Percentiles rank a stretch among this genome's conserved stretches.
Evolutionary conservation across 228 moss, liverwort and hornwort species (phyloP).

Genomic region (Sphagnum fallax): DNA sequence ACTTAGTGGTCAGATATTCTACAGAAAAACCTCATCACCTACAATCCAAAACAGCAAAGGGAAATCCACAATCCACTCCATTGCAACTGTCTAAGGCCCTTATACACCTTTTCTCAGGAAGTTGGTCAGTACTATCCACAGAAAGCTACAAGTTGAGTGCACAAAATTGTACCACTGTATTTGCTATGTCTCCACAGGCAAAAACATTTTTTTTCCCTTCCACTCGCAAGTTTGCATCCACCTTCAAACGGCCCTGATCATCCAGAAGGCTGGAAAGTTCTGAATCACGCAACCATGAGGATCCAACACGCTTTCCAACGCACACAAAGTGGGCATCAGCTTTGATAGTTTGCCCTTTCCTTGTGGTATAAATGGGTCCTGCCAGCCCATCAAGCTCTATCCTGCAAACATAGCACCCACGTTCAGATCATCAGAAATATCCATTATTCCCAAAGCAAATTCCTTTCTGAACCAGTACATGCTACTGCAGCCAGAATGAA

Average conservation of each 20-base stretch:
- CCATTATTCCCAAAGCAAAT: constrained; percentile 10
- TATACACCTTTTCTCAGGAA: neutral
- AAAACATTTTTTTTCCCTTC: constrained; percentile 23
- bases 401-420: neutral
- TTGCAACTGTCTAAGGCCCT: neutral
- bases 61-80: neutral
- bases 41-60: neutral
- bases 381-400: neutral
- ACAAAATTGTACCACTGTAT: constrained; percentile 18
- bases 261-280: constrained; percentile 11
- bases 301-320: constrained; percentile 24
- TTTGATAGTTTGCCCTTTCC: constrained; percentile 14
- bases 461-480: neutral
- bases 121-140: neutral
- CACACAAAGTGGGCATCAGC: constrained; percentile 30
- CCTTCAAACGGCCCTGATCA: constrained; percentile 22
- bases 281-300: constrained; percentile 22
- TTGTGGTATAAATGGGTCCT: constrained; percentile 17
- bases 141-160: neutral
- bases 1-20: neutral
- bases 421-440: constrained; percentile 3
- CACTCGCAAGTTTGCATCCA: constrained; percentile 25
- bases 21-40: neutral
- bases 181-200: constrained; percentile 44
- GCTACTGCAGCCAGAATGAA: neutral